phyloP scores from a whole-genome alignment of 345 rosid genomes.

The Populus davidiana region DNA sequence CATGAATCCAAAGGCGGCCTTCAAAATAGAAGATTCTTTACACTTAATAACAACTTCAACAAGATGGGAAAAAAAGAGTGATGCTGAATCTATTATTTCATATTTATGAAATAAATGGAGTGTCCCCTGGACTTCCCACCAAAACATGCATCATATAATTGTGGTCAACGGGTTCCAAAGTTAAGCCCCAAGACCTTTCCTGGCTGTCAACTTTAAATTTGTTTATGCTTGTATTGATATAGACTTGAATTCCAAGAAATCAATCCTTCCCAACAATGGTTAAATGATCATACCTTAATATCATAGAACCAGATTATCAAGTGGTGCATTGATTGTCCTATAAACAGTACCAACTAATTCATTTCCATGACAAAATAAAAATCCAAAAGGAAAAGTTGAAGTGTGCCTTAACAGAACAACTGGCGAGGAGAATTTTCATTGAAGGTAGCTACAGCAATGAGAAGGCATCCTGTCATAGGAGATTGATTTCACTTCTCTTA shows the following conservation, averaged over 20 bases:
- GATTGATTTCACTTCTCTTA: background rate
- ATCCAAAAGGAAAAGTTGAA: background rate
- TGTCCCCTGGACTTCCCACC: background rate
- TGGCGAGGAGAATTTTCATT: background rate
- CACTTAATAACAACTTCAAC: background rate
- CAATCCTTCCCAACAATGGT: background rate
- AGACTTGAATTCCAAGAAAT: background rate
- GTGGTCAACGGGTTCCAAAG: too few relatives aligned
- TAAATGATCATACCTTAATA: background rate
- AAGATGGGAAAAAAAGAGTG: background rate
- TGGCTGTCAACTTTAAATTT: background rate
- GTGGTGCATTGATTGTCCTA: background rate
- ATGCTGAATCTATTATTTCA: background rate
- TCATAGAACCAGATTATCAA: background rate
- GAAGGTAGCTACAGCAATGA: background rate
- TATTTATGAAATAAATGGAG: background rate
- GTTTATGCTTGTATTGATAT: background rate
- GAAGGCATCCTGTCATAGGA: background rate
- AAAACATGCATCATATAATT: background rate
- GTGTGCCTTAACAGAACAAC: background rate
- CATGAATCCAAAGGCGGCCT: constrained; percentile 98
- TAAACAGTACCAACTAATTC: background rate
- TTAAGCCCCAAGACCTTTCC: background rate
- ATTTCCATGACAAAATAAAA: background rate
- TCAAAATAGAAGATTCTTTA: constrained; percentile 4